These are phyloP conservation scores for Fusarium algeriense DNA, from an alignment of 2,329 filamentous ascomycete species.

Conservation along the genomic window DNA sequence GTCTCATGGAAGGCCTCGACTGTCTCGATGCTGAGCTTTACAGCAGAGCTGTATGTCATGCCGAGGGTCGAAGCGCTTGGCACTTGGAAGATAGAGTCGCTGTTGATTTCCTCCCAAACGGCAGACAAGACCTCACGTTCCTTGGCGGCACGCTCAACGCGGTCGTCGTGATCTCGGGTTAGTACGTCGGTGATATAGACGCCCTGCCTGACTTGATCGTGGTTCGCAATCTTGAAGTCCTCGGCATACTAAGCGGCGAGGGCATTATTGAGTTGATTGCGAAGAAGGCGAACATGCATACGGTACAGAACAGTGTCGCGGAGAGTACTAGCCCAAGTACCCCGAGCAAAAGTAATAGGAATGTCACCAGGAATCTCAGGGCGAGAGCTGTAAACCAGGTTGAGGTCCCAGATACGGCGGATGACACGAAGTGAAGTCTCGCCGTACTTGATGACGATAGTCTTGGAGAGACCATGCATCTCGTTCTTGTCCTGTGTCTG, in stretches of 20 bases:
- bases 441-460: slow-evolving; percentile 38
- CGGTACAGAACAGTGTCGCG: slow-evolving; percentile 22
- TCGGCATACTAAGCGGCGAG: slow-evolving; percentile 40
- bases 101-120: background rate
- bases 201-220: background rate
- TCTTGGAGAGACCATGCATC: slow-evolving; percentile 36
- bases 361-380: slow-evolving; percentile 26
- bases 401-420: slow-evolving; percentile 37
- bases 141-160: slow-evolving; percentile 13
- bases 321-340: slow-evolving; percentile 22
- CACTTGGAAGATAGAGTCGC: too few relatives aligned
- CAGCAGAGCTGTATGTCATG: background rate
- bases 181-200: slow-evolving; percentile 31
- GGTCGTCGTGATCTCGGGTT: slow-evolving; percentile 27
- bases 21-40: slow-evolving; percentile 34
- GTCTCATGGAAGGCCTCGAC: slow-evolving; percentile 16
- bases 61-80: background rate
- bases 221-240: slow-evolving; percentile 19
- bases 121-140: slow-evolving; percentile 24
- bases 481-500: slow-evolving; percentile 12
- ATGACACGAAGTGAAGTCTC: slow-evolving; percentile 36
- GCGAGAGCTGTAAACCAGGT: slow-evolving; percentile 27
- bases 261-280: slow-evolving; percentile 28
- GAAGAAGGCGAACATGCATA: slow-evolving; percentile 30
- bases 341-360: slow-evolving; percentile 12